These are phyloP conservation scores for Claviceps pusilla DNA, from an alignment of 2,329 filamentous ascomycete species.

Conservation along the genomic window DNA sequence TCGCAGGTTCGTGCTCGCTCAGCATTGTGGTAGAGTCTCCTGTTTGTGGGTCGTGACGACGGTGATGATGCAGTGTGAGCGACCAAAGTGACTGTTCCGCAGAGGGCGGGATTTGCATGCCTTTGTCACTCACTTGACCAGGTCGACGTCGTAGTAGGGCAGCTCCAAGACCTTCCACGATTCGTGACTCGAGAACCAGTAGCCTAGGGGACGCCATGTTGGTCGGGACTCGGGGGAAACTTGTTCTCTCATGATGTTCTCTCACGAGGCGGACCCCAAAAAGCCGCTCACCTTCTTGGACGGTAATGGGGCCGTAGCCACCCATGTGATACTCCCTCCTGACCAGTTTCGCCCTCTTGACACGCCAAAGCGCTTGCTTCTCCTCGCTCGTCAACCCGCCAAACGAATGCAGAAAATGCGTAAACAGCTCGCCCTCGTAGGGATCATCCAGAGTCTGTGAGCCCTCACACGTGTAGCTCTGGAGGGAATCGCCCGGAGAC, in stretches of 20 bases:
- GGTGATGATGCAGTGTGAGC: no score
- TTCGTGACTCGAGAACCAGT: constrained; percentile 27
- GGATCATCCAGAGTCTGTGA: constrained; percentile 23
- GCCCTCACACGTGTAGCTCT: constrained; percentile 23
- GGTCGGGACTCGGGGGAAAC: no score
- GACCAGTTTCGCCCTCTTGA: constrained; percentile 22
- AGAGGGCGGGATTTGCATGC: no score
- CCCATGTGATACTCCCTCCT: constrained; percentile 22
- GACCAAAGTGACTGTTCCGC: no score
- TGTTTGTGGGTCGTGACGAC: no score
- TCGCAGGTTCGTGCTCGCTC: constrained; percentile 28
- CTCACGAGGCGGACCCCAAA: background rate
- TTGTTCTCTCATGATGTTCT: no score
- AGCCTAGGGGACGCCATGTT: constrained; percentile 11
- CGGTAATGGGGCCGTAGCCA: constrained; percentile 24
- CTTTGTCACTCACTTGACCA: constrained; percentile 22
- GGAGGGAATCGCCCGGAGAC: constrained; percentile 13
- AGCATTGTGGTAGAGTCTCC: constrained; percentile 23
- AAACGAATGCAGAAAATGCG: constrained; percentile 26
- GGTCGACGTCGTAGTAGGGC: constrained; percentile 26
- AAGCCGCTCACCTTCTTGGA: constrained; percentile 19
- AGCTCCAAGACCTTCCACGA: constrained; percentile 28
- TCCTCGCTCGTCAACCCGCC: constrained; percentile 17
- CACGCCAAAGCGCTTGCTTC: constrained; percentile 22
- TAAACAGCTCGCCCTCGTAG: constrained; percentile 28